These are phyloP conservation scores for Talaromyces sp. DNA, from an alignment of 2,329 filamentous ascomycete genomes.

Conservation along the genomic window DNA sequence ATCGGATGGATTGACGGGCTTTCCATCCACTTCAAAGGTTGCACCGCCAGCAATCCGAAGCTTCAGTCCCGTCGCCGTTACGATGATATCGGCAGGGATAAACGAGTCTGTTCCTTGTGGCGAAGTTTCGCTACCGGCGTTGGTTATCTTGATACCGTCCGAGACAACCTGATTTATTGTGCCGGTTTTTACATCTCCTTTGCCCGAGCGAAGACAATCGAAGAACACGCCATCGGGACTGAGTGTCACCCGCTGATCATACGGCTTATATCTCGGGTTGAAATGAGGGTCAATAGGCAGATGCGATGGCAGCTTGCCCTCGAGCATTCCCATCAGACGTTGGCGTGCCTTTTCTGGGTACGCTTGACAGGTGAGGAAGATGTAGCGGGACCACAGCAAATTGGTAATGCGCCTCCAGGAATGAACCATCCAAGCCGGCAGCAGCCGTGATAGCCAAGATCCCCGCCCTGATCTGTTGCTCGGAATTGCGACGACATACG, in stretches of 20 bases:
- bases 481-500: slow-evolving; percentile 48
- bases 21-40: slow-evolving; percentile 20
- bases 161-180: slow-evolving; percentile 41
- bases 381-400: background rate
- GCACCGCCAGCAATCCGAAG: slow-evolving; percentile 19
- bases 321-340: background rate
- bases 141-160: slow-evolving; percentile 37
- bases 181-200: slow-evolving; percentile 44
- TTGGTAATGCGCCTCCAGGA: background rate
- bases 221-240: slow-evolving; percentile 50
- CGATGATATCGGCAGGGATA: slow-evolving; percentile 19
- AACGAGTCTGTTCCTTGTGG: slow-evolving; percentile 19
- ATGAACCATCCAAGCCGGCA: background rate
- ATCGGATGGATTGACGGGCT: slow-evolving; percentile 14
- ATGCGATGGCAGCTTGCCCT: slow-evolving; percentile 11
- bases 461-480: background rate
- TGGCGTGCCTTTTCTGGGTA: background rate
- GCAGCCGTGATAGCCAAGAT: background rate
- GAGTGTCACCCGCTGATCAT: slow-evolving; percentile 63
- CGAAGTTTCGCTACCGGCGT: slow-evolving; percentile 14
- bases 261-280: slow-evolving; percentile 54
- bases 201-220: slow-evolving; percentile 40
- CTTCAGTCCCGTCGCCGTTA: slow-evolving; percentile 25
- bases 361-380: background rate
- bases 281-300: slow-evolving; percentile 54